phyloP scores from a whole-genome alignment of 257 asterid genomes.

The Lycium ferocissimum region DNA sequence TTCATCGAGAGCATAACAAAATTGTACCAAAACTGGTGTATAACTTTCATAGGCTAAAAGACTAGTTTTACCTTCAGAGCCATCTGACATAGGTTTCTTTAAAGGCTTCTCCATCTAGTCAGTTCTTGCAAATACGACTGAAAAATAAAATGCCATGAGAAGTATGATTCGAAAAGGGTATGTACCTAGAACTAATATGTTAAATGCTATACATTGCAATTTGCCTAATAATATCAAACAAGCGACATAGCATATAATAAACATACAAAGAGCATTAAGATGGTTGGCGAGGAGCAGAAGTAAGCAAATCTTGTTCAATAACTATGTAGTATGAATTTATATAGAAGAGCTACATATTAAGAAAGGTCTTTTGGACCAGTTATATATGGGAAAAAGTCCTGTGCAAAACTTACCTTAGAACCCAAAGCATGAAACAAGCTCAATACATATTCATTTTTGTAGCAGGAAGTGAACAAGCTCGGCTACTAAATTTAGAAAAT shows the following conservation, averaged over 20 bases:
- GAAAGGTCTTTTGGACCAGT: conserved; percentile 1
- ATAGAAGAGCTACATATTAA: background rate
- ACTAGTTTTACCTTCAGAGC: conserved; percentile 29
- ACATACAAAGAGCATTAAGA: background rate
- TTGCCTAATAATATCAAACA: background rate
- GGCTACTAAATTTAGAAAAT: conserved; percentile 19
- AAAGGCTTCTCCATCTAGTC: conserved; percentile 27
- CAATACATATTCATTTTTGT: background rate
- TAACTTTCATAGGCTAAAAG: conserved; percentile 7
- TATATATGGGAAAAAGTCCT: background rate
- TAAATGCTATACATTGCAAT: conserved; percentile 7
- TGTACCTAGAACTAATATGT: conserved; percentile 8
- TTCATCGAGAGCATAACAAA: conserved; percentile 9
- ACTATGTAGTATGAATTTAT: background rate
- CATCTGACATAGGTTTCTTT: conserved; percentile 24
- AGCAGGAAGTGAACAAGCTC: background rate
- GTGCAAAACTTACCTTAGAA: background rate
- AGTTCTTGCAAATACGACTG: conserved; percentile 12
- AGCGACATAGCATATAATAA: background rate
- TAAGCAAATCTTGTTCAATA: background rate
- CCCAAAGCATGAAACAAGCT: background rate
- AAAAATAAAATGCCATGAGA: background rate
- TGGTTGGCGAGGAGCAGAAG: conserved; percentile 17
- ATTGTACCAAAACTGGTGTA: background rate
- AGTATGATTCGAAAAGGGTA: conserved; percentile 11